Conservation (phyloP, 2,329 filamentous ascomycete species). For the Alternaria sp. region DNA sequence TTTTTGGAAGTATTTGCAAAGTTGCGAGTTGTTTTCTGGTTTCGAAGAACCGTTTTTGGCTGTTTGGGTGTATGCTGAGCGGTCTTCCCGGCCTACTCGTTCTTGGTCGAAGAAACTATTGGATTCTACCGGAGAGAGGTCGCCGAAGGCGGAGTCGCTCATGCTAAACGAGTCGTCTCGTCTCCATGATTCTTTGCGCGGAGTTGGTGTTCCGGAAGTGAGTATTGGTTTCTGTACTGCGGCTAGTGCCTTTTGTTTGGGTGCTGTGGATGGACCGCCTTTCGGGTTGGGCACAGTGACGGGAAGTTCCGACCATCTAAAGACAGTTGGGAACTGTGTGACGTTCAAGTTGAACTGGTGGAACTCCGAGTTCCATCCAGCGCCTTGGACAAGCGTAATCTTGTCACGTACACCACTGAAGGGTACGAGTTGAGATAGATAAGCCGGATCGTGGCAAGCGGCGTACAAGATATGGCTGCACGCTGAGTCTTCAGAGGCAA, state of each 20-base stretch:
- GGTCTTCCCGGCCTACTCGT: constrained; percentile 7
- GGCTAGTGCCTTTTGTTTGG: constrained; percentile 6
- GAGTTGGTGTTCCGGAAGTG: not conserved
- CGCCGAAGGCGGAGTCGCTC: constrained; percentile 7
- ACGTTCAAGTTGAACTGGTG: constrained; percentile 58
- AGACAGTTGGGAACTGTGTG: constrained; percentile 61
- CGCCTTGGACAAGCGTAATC: constrained; percentile 63
- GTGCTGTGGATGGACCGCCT: not conserved
- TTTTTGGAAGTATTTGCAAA: constrained; percentile 36
- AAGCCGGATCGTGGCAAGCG: constrained; percentile 66
- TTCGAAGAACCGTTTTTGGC: not conserved
- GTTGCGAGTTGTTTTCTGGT: not conserved
- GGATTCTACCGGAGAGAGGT: not conserved
- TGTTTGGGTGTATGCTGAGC: not conserved
- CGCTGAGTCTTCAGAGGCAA: constrained; percentile 64
- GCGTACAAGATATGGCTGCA: constrained; percentile 71
- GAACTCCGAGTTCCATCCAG: constrained; percentile 62
- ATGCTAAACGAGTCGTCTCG: constrained; percentile 5
- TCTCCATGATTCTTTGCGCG: constrained; percentile 17
- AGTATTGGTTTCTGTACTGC: constrained; percentile 5
- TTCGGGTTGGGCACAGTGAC: constrained; percentile 6
- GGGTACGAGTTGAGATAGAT: constrained; percentile 63
- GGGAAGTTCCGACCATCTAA: constrained; percentile 49
- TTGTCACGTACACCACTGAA: constrained; percentile 58
- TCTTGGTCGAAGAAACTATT: constrained; percentile 13